These are phyloP conservation scores for Euphorbia peplus DNA, from an alignment of 345 rosid species.

Conservation along the genomic window DNA sequence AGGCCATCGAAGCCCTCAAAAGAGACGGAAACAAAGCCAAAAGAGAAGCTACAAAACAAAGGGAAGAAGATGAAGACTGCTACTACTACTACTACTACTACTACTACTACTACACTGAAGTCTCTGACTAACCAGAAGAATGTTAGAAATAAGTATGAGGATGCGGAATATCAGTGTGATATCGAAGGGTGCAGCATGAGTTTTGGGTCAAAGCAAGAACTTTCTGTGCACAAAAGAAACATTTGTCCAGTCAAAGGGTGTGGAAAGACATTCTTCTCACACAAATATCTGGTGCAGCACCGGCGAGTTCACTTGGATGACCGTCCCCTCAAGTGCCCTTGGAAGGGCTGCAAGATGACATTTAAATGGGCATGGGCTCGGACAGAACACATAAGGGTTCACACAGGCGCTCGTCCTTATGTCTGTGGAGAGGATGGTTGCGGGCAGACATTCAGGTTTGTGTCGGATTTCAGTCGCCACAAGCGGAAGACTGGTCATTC, in stretches of 20 bases:
- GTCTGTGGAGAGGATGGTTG: conserved; percentile 77
- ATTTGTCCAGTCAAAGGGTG: conserved; percentile 89
- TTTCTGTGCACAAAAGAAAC: conserved; percentile 69
- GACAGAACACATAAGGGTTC: conserved; percentile 93
- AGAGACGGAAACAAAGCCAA: conserved; percentile 31
- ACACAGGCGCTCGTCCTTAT: conserved; percentile 95
- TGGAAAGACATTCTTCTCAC: conserved; percentile 91
- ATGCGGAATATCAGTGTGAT: conserved; percentile 66
- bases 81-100: no score
- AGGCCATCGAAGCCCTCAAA: conserved; percentile 48
- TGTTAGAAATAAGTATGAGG: conserved; percentile 47
- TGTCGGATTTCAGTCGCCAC: conserved; percentile 94
- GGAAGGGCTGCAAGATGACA: conserved; percentile 98
- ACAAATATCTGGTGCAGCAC: conserved; percentile 95
- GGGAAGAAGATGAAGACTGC: conserved; percentile 46
- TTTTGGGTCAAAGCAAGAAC: conserved; percentile 65
- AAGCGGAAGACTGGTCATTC: conserved; percentile 94
- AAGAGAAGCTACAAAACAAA: conserved; percentile 43
- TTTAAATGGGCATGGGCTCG: conserved; percentile 99
- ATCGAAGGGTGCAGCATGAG: conserved; percentile 92
- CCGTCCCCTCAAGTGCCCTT: conserved; percentile 97
- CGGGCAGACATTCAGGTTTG: conserved; percentile 89
- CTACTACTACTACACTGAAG: conserved; percentile 30
- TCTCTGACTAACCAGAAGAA: conserved; percentile 24
- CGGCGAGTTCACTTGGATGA: conserved; percentile 80